These are phyloP conservation scores for Fonsecaea pugnacius DNA, from an alignment of 2,329 filamentous ascomycete species.

Conservation along the genomic window DNA sequence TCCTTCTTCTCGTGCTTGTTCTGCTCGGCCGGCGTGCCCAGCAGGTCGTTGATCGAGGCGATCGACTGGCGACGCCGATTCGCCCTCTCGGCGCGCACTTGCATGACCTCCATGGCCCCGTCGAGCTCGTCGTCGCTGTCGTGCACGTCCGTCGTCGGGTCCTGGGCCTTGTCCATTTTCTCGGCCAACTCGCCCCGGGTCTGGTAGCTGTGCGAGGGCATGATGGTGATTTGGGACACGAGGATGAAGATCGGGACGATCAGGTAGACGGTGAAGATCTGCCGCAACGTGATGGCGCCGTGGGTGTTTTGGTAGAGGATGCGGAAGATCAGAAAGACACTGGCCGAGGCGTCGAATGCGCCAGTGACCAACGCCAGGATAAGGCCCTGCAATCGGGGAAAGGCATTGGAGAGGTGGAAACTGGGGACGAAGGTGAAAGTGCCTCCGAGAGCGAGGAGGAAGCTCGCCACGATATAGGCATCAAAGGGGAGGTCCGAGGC, in stretches of 20 bases:
- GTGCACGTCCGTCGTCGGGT: slow-evolving; percentile 46
- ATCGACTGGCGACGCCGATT: slow-evolving; percentile 65
- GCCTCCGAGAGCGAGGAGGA: slow-evolving; percentile 75
- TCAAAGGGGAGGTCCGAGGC: slow-evolving; percentile 69
- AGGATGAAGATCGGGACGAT: slow-evolving; percentile 67
- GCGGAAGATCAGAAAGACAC: slow-evolving; percentile 75
- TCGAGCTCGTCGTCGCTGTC: slow-evolving; percentile 59
- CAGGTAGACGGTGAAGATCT: slow-evolving; percentile 75
- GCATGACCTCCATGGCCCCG: slow-evolving; percentile 52
- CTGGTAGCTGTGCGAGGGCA: slow-evolving; percentile 72
- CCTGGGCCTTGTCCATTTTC: slow-evolving; percentile 61
- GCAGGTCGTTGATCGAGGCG: slow-evolving; percentile 70
- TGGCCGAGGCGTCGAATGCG: slow-evolving; percentile 80
- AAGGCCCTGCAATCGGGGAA: slow-evolving; percentile 73
- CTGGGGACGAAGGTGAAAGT: slow-evolving; percentile 80
- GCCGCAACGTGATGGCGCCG: slow-evolving; percentile 51
- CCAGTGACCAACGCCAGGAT: slow-evolving; percentile 79
- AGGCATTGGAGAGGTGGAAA: slow-evolving; percentile 82
- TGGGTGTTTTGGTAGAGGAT: slow-evolving; percentile 67
- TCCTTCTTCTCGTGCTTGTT: slow-evolving; percentile 65
- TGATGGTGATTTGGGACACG: slow-evolving; percentile 67
- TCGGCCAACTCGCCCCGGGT: slow-evolving; percentile 76
- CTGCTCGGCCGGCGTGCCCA: slow-evolving; percentile 66
- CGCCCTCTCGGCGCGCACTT: slow-evolving; percentile 59
- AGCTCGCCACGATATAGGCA: slow-evolving; percentile 73